phyloP scores from a whole-genome alignment of 148 eudicot genomes.

The Fallopia convolvulus region DNA sequence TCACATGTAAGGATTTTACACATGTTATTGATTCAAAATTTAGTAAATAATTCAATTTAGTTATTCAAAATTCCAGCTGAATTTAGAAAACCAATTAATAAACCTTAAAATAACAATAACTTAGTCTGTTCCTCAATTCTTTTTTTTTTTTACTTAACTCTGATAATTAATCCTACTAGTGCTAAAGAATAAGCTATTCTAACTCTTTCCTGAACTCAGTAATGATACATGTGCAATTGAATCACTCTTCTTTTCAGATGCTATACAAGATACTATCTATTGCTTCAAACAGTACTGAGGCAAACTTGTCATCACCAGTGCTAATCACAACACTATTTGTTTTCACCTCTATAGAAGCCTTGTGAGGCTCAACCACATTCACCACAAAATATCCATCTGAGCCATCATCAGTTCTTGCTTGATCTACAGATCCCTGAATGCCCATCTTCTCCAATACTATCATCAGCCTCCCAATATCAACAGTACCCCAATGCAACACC shows the following conservation, averaged over 20 bases:
- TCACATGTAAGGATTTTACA: too few species aligned
- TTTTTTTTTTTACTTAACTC: too few species aligned
- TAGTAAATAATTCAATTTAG: too few species aligned
- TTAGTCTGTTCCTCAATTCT: not conserved
- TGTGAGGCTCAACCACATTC: constrained; percentile 38
- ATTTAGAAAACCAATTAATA: not conserved
- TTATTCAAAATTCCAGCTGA: too few species aligned
- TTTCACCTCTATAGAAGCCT: constrained; percentile 41
- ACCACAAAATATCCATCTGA: constrained; percentile 21
- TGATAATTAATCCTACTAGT: not conserved
- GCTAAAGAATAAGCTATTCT: not conserved
- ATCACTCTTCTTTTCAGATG: constrained; percentile 16
- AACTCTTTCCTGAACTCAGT: not conserved
- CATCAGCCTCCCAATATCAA: constrained; percentile 32
- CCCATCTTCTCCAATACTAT: constrained; percentile 46
- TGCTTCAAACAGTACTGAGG: constrained; percentile 41
- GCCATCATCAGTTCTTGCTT: constrained; percentile 21
- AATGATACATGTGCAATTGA: not conserved
- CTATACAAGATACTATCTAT: constrained; percentile 31
- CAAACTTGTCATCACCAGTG: constrained; percentile 43
- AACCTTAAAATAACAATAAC: not conserved
- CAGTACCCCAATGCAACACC: constrained; percentile 31
- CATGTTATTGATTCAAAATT: too few species aligned
- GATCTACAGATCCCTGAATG: constrained; percentile 33
- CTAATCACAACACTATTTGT: constrained; percentile 34